Conservation (phyloP, 108 stramenopile species). For the Cyclotella sp. region DNA sequence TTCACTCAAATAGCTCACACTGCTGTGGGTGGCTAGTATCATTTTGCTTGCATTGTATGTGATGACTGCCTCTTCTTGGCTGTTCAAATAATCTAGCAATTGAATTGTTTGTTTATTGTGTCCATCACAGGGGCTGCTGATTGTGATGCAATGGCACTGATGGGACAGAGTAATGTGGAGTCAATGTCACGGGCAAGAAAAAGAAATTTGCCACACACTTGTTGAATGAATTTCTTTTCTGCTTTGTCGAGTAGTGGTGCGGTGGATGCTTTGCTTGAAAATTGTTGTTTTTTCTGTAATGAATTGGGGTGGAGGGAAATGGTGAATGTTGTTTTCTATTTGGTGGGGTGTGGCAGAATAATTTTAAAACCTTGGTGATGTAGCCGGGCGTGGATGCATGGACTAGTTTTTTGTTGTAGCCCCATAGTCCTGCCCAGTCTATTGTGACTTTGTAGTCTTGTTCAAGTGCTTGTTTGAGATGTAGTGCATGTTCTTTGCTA, state of each 20-base stretch:
- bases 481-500: neutral
- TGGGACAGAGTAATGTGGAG: constrained; percentile 23
- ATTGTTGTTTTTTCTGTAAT: constrained; percentile 50
- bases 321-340: constrained; percentile 44
- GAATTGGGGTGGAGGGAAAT: constrained; percentile 5
- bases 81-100: constrained; percentile 49
- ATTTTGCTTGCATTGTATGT: too few relatives aligned
- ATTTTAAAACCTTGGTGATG: constrained; percentile 26
- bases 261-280: constrained; percentile 5
- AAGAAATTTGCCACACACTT: too few relatives aligned
- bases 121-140: constrained; percentile 9
- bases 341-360: constrained; percentile 44
- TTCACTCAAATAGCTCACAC: constrained; percentile 44
- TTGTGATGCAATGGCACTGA: too few relatives aligned
- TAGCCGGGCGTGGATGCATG: constrained; percentile 39
- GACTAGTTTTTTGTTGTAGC: constrained; percentile 43
- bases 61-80: constrained; percentile 46
- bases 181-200: constrained; percentile 50
- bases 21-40: too few relatives aligned
- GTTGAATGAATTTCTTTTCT: constrained; percentile 35
- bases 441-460: constrained; percentile 17
- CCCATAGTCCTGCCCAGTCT: constrained; percentile 38
- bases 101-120: constrained; percentile 17
- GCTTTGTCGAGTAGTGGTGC: constrained; percentile 19
- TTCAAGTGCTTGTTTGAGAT: constrained; percentile 14